These are phyloP conservation scores for Penicillium sp. DNA, from an alignment of 2,329 filamentous ascomycete genomes.

Conservation along the genomic window DNA sequence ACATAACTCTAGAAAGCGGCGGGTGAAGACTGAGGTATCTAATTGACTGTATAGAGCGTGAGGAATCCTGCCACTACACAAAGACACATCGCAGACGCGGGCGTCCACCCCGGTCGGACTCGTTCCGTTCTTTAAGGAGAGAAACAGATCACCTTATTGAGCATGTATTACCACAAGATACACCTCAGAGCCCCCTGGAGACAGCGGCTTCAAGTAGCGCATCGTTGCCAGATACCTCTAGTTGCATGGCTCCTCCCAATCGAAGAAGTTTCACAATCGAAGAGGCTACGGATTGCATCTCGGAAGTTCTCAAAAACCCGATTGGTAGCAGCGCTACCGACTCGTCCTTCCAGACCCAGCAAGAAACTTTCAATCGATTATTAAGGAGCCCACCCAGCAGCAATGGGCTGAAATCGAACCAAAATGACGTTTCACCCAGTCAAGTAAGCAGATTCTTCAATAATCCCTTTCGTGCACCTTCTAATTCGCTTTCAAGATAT, in stretches of 20 bases:
- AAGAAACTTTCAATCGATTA: background rate
- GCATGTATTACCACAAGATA: background rate
- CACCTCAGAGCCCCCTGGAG: background rate
- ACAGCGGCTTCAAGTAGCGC: background rate
- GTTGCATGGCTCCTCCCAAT: background rate
- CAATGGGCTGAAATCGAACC: background rate
- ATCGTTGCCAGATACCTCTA: background rate
- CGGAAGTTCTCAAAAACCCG: background rate
- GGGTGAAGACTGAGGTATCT: background rate
- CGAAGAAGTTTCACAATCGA: background rate
- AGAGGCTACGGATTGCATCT: background rate
- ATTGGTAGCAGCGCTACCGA: background rate
- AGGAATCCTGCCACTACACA: slow-evolving; percentile 23
- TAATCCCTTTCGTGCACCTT: background rate
- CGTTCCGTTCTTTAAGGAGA: background rate
- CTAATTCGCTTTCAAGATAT: background rate
- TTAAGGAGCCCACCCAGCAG: background rate
- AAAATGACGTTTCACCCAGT: background rate
- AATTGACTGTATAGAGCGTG: slow-evolving; percentile 9
- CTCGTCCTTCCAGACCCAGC: background rate
- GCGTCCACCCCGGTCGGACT: slow-evolving; percentile 12
- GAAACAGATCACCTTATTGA: background rate
- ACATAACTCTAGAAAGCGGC: background rate
- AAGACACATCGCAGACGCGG: slow-evolving; percentile 26
- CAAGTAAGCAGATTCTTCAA: background rate